Conservation (phyloP, 2,329 filamentous ascomycete species). For the Dendryphion nanum region DNA sequence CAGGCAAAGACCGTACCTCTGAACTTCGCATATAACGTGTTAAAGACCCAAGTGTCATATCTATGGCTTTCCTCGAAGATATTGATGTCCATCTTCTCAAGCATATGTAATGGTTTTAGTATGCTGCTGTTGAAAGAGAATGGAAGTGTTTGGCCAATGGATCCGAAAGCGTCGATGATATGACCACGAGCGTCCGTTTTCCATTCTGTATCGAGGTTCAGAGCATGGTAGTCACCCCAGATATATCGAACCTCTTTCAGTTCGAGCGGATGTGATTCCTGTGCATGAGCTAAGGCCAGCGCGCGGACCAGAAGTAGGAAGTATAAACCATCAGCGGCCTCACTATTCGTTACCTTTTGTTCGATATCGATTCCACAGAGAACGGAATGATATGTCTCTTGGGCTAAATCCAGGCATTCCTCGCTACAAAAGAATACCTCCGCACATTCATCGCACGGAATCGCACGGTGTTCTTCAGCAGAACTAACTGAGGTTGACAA, state of each 20-base stretch:
- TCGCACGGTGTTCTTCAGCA: constrained; percentile 7
- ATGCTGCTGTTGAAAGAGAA: constrained; percentile 79
- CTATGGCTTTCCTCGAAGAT: constrained; percentile 58
- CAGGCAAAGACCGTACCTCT: constrained; percentile 54
- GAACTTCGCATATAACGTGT: constrained; percentile 91
- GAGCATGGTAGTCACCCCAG: constrained; percentile 60
- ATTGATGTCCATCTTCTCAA: constrained; percentile 83
- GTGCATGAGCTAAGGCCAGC: constrained; percentile 61
- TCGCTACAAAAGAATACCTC: constrained; percentile 61
- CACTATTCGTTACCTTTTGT: constrained; percentile 56
- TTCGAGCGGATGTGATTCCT: constrained; percentile 57
- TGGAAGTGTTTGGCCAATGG: constrained; percentile 60
- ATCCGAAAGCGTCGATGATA: constrained; percentile 17
- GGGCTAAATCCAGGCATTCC: constrained; percentile 56
- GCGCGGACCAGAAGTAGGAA: constrained; percentile 58
- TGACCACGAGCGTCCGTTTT: constrained; percentile 12
- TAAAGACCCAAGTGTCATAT: constrained; percentile 80
- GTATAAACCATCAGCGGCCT: constrained; percentile 61
- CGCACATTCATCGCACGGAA: constrained; percentile 55
- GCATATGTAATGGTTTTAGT: constrained; percentile 69
- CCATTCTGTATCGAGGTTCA: constrained; percentile 22
- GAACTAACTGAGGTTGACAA: constrained; percentile 51
- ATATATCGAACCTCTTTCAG: constrained; percentile 62
- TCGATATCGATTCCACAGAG: constrained; percentile 57
- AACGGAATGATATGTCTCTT: constrained; percentile 57